phyloP scores from a whole-genome alignment of 305 asterid genomes.

The Caryopteris hybrid region DNA sequence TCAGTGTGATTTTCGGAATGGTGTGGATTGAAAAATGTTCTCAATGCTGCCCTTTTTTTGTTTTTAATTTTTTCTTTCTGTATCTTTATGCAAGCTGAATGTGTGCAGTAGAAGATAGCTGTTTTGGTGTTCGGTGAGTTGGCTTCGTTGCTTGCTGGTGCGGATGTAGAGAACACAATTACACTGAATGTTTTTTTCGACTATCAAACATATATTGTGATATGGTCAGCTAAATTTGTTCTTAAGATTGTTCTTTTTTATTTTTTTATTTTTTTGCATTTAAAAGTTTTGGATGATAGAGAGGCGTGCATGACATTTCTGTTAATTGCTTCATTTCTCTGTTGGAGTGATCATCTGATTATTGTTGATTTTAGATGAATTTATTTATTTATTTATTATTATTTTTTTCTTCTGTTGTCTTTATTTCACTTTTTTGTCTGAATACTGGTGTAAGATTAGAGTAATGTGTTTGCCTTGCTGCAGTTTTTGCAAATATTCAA shows the following conservation, averaged over 20 bases:
- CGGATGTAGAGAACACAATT: not conserved
- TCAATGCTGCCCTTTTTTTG: not conserved
- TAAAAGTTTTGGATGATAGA: not conserved
- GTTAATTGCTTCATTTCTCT: not conserved
- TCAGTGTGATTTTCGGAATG: not conserved
- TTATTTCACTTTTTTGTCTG: not conserved
- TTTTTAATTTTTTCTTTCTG: not conserved
- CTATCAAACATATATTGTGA: too few species aligned
- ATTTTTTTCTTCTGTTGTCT: too few species aligned
- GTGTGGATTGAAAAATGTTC: not conserved
- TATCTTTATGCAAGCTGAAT: constrained; percentile 12
- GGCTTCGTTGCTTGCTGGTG: constrained; percentile 21
- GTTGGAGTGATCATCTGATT: constrained; percentile 11
- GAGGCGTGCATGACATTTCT: not conserved
- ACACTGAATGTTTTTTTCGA: too few species aligned
- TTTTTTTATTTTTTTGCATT: not conserved
- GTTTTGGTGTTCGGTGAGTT: constrained; percentile 16
- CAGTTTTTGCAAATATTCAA: not conserved
- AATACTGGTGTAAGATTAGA: not conserved
- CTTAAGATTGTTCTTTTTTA: not conserved
- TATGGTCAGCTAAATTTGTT: not conserved
- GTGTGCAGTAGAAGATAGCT: constrained; percentile 25
- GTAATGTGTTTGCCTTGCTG: not conserved
- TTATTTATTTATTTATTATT: not conserved
- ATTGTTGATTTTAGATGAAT: not conserved